Evolutionary conservation across 2,329 filamentous ascomycete genomes (phyloP).

Genomic region (Microdochium nivale): DNA sequence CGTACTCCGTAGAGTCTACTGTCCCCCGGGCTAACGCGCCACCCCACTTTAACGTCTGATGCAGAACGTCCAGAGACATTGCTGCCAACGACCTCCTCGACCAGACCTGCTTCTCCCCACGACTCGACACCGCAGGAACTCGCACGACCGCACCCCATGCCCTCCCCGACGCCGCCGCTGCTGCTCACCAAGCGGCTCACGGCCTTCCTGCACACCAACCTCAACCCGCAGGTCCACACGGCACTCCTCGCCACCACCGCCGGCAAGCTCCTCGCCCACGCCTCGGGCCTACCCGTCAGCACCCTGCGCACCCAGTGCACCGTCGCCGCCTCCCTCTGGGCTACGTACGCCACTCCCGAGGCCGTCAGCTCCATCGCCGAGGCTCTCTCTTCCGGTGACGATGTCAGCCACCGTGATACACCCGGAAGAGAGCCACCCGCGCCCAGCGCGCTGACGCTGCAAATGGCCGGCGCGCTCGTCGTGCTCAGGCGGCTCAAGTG

Average conservation of each 20-base stretch:
- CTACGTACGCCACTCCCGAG: conserved; percentile 39
- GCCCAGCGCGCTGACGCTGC: conserved; percentile 41
- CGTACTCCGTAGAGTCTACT: too few species aligned
- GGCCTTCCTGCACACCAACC: conserved; percentile 50
- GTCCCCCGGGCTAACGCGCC: too few species aligned
- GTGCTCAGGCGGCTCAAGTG: conserved; percentile 49
- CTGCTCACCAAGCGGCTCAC: conserved; percentile 60
- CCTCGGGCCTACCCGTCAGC: conserved; percentile 45
- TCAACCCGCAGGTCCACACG: conserved; percentile 47
- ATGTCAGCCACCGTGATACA: conserved; percentile 1
- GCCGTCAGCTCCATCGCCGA: conserved; percentile 31
- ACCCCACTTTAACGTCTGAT: not conserved
- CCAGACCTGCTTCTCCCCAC: conserved; percentile 6
- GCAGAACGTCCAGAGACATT: not conserved
- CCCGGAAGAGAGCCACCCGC: conserved; percentile 9
- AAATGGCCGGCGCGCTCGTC: conserved; percentile 49
- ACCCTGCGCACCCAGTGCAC: conserved; percentile 55
- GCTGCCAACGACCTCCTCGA: conserved; percentile 11
- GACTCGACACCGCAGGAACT: not conserved
- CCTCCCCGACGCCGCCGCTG: conserved; percentile 41
- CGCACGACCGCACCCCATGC: conserved; percentile 10
- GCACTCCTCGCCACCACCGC: conserved; percentile 50
- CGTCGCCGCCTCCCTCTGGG: conserved; percentile 53
- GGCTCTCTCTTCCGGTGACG: conserved; percentile 24
- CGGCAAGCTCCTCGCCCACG: conserved; percentile 56